Evolutionary conservation across 805 yeast genomes (phyloP), one percentile per base, ranked within the genome.

Genomic region (Yarrowia sp.): DNA sequence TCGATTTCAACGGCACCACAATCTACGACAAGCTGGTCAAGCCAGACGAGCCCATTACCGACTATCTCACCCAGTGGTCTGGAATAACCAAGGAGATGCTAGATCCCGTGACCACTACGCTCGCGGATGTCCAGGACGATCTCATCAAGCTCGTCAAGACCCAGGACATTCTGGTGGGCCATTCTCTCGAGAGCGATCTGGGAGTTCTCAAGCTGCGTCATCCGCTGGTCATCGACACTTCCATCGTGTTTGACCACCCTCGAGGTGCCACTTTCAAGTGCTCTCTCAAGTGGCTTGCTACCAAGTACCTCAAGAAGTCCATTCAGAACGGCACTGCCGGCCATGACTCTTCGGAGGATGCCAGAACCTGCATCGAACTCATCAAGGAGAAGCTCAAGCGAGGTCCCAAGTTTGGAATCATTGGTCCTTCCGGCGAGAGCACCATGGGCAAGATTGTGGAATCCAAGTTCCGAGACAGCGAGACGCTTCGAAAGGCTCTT

Each of bases 321-420:
- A 93, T 93, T 58, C 98, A 94, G 72, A 74, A 74, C 24, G 85
- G 87, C n/a, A 79, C 78, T 24, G 66, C 71, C 3, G 96, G 96
- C 1, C 98, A 93, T 73, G 88, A 92, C 60, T 87, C 98, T 0
- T 79, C 87, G 4, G 97, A 90, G 70, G 99, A 93, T 70, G 87
- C 96, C 12, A 72, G 72, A 27, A 85, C 96, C 0, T 89, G 97
- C 70, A 76, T 92, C 68, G 90, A 89, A 58, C 78, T 93, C 55
- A 82, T 88, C 1, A 84, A 88, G 67, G 67, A 84, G 66, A 91
- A 92, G 69, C 72, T 91, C 13, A 72, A 77, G 4, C 84, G 85
- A 62, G 97, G 97, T 0, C 70, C 74, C 6, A 73, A 78, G 2
- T 87, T 81, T 72, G 98, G 98, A 0, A 74, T 75, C 62, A 75